phyloP scores from a whole-genome alignment of 257 asterid species.

The Nicotiana attenuata region DNA sequence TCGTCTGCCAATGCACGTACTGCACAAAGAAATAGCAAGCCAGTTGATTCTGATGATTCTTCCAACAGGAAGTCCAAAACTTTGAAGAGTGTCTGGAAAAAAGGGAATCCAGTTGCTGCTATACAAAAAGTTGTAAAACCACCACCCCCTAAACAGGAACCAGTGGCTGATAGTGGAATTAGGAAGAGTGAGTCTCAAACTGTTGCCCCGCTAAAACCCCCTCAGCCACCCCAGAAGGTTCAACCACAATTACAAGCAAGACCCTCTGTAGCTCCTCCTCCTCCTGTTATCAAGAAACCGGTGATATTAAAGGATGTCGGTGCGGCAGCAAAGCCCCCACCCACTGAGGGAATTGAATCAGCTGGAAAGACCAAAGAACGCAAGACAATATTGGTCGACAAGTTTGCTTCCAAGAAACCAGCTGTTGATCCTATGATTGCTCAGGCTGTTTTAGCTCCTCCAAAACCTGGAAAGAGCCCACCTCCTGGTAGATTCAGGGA shows the following conservation, averaged over 20 bases:
- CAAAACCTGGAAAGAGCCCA: constrained; percentile 61
- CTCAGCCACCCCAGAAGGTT: constrained; percentile 52
- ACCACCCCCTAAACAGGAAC: constrained; percentile 39
- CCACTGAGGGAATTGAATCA: constrained; percentile 36
- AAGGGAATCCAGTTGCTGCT: constrained; percentile 79
- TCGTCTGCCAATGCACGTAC: constrained; percentile 28
- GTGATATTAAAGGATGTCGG: constrained; percentile 78
- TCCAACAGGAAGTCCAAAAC: constrained; percentile 46
- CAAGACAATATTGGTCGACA: constrained; percentile 85
- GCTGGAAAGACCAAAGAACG: constrained; percentile 50
- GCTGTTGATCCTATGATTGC: constrained; percentile 64
- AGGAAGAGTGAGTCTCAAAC: constrained; percentile 34
- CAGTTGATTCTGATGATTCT: constrained; percentile 31
- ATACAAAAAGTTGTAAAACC: constrained; percentile 60
- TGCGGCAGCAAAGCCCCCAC: constrained; percentile 45
- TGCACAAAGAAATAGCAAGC: constrained; percentile 43
- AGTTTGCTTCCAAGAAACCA: constrained; percentile 89
- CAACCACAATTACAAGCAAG: constrained; percentile 61
- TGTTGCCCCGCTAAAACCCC: constrained; percentile 39
- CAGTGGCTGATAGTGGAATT: constrained; percentile 29
- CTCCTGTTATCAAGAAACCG: constrained; percentile 50
- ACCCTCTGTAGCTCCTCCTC: constrained; percentile 77
- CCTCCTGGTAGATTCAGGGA: constrained; percentile 64
- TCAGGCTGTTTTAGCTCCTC: constrained; percentile 77
- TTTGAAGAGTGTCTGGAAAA: constrained; percentile 87